Percentiles rank a stretch among this genome's conserved stretches.
phyloP scores from a whole-genome alignment of 108 stramenopile genomes.

The Nitzschia sp. region DNA sequence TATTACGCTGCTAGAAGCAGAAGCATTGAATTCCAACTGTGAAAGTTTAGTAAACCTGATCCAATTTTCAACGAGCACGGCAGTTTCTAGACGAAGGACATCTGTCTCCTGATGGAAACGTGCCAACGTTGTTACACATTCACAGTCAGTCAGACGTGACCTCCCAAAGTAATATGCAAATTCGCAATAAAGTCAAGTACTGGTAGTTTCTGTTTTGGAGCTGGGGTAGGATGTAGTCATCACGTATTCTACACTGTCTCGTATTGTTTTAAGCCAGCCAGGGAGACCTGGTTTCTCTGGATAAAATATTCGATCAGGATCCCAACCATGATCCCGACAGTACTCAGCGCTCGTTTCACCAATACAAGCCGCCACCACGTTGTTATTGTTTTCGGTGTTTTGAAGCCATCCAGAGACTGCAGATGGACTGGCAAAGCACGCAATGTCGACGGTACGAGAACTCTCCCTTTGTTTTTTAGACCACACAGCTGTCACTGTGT shows the following conservation, averaged over 20 bases:
- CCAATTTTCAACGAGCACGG: too few species aligned
- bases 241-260: conserved; percentile 27
- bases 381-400: conserved; percentile 52
- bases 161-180: too few species aligned
- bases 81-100: too few species aligned
- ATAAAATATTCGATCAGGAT: conserved; percentile 67
- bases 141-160: too few species aligned
- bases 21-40: too few species aligned
- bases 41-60: too few species aligned
- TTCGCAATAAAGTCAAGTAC: too few species aligned
- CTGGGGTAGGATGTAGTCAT: not conserved
- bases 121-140: too few species aligned
- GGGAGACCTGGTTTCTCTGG: conserved; percentile 77
- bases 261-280: conserved; percentile 66
- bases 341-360: conserved; percentile 78
- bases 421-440: conserved; percentile 83
- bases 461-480: conserved; percentile 43
- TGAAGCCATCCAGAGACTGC: conserved; percentile 79
- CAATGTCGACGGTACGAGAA: conserved; percentile 50
- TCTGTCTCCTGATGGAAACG: too few species aligned
- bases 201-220: too few species aligned
- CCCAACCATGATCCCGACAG: conserved; percentile 60
- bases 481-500: conserved; percentile 78
- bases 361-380: conserved; percentile 78
- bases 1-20: too few species aligned